Conservation (phyloP, 345 rosid species). For the Corchorus olitorius region DNA sequence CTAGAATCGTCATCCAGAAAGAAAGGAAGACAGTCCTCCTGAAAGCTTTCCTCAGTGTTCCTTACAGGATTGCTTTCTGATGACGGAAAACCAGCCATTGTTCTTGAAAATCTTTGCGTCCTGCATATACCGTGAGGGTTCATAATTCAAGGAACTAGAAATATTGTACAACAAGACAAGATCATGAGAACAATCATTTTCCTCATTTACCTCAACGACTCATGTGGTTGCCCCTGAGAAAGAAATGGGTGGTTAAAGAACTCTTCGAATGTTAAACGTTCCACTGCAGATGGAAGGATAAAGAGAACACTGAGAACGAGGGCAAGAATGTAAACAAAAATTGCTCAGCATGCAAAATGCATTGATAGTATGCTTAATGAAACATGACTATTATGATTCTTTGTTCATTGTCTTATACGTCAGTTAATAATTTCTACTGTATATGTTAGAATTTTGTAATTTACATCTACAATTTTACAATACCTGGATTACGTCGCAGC, state of each 20-base stretch:
- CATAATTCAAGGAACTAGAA: constrained; percentile 30
- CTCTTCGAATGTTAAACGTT: constrained; percentile 92
- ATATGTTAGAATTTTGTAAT: background rate
- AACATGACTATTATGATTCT: background rate
- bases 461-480: constrained; percentile 20
- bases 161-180: constrained; percentile 2
- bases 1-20: constrained; percentile 79
- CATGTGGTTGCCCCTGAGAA: constrained; percentile 50
- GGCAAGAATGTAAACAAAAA: background rate
- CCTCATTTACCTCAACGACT: constrained; percentile 55
- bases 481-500: constrained; percentile 93
- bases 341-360: background rate
- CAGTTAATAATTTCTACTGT: background rate
- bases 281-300: constrained; percentile 60
- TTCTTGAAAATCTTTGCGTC: constrained; percentile 44
- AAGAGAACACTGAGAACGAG: background rate
- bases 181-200: background rate
- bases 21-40: constrained; percentile 86
- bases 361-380: constrained; percentile 6
- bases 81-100: constrained; percentile 47
- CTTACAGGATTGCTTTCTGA: constrained; percentile 52
- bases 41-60: constrained; percentile 63
- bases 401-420: constrained; percentile 8
- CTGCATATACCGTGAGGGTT: constrained; percentile 40
- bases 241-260: constrained; percentile 91